Evolutionary conservation across 768 basidiomycete species (phyloP), one percentile per base, ranked within the genome.

Genomic region (Boletus patriciae): DNA sequence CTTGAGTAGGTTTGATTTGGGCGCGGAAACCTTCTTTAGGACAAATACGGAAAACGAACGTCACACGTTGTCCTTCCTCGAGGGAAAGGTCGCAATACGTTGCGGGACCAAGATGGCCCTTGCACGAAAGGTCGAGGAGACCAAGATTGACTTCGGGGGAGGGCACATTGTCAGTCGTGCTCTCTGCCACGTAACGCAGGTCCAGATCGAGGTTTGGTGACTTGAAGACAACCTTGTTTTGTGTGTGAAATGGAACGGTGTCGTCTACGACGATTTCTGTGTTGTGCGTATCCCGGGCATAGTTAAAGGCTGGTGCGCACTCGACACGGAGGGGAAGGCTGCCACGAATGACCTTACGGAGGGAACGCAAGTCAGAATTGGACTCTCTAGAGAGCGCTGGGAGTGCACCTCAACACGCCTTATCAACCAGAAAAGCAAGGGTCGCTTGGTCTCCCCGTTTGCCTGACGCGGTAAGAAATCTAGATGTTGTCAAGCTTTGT

Each of bases 291-390:
- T 85, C 81, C 13, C 89, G 81, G 1, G 93, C 94, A 65, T 99
- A 99, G 72, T 97, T 88, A 83, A 99, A 99, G 0, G 94, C 96
- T 0, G 96, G 96, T 0, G 92, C 93, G 64, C 92, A 94, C 75
- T 98, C 92, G 72, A 98, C 80, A 55, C 83, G 79, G 51, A 96
- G 77, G 0, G 91, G 86, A 33, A 97, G 76, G 8, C 69, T 80
- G 1, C 96, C 96, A 18, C 96, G 88, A 61, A 98, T 84, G 57
- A 92, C 88, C 77, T 89, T 31, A 43, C 0, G 12, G 44, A 49
- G 11, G 42, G n/a, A 37, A 27, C 8, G 15, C 49, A 4, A 58
- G 9, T 10, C 3, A 37, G 12, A 31, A 44, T 10, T 21, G 18
- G 10, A 6, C 12, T 33, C 16, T 13, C 8, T 23, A 9, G 34